Evolutionary conservation across 805 yeast genomes (phyloP).

Genomic region (Cyberlindnera amylophila): DNA sequence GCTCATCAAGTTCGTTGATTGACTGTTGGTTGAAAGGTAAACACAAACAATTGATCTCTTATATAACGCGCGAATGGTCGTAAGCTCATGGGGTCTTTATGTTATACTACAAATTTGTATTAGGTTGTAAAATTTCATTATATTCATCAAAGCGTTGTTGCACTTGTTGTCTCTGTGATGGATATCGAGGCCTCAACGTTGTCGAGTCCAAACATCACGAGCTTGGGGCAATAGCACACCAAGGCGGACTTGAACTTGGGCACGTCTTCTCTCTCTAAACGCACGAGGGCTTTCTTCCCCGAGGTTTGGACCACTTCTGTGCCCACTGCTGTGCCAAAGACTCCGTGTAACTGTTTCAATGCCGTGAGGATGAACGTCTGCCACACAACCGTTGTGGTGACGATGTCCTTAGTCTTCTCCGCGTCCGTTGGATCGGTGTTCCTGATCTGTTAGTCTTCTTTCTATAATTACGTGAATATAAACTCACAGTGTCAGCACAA

Average conservation of each 20-base stretch:
- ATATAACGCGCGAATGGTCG: no score
- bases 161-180: slow-evolving; percentile 5
- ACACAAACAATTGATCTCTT: background rate
- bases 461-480: no score
- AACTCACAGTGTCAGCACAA: slow-evolving; percentile 5
- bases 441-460: slow-evolving; percentile 1
- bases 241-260: slow-evolving; percentile 30
- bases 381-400: slow-evolving; percentile 32
- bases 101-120: no score
- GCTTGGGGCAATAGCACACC: slow-evolving; percentile 29
- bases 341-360: slow-evolving; percentile 35
- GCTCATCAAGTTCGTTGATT: background rate
- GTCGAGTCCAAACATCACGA: slow-evolving; percentile 25
- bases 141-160: background rate
- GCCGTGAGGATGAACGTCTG: slow-evolving; percentile 33
- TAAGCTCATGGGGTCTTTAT: no score
- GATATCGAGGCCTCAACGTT: slow-evolving; percentile 25
- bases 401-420: slow-evolving; percentile 1
- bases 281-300: slow-evolving; percentile 25
- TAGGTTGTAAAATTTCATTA: no score
- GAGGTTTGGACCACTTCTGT: slow-evolving; percentile 28
- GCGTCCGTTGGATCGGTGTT: slow-evolving; percentile 4
- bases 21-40: background rate
- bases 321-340: slow-evolving; percentile 38
- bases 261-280: slow-evolving; percentile 29